Base-by-base conservation (phyloP, 768 basidiomycete species). In the Lyophyllum atratum region DNA sequence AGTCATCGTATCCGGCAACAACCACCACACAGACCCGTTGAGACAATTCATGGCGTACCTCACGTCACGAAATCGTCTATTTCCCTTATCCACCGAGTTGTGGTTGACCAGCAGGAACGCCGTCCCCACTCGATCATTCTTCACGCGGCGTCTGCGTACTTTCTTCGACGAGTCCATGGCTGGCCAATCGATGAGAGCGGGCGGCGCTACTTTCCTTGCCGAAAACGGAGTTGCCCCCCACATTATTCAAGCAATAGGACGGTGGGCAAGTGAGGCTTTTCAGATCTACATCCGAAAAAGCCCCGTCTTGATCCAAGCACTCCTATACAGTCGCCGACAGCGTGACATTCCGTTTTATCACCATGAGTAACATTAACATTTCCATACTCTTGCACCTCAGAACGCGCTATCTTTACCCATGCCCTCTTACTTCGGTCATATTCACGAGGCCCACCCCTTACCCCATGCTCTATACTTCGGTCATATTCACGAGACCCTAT, bases 131-230 rank as follows among this genome's bases (percentile, higher is more conserved):
- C 37, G 62, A 1, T 40, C 54, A 3, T 68, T 60, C 44, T 66
- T 70, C 49, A 64, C 64, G 0, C 11, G 14, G 1, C 34, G 49
- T 1, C 45, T 65, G 0, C 44, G 52, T 1, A 2, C 0, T 0
- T 64, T 63, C 40, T 63, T 62, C 44, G 47, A 45, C 1, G 31
- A 37, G 0, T 45, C 54, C 28, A 19, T 70, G 24, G 64, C 62
- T 15, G 78, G 77, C 2, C 79, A 80, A 33, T 78, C 75, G 0
- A 37, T 77, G 42, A 67, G 73, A 12, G 65, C 73, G 0, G 76
- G 76, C 3, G 74, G 76, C 4, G 73, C 76, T 0, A 78, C 76
- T 0, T 55, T 31, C 12, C 64, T 72, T 3, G 75, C 74, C 1
- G 52, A 55, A 3, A 26, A 26, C 0, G 74, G 76, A 1, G 59